These are phyloP conservation scores for Calocera viscosa DNA, from an alignment of 768 basidiomycete species.

Conservation along the genomic window DNA sequence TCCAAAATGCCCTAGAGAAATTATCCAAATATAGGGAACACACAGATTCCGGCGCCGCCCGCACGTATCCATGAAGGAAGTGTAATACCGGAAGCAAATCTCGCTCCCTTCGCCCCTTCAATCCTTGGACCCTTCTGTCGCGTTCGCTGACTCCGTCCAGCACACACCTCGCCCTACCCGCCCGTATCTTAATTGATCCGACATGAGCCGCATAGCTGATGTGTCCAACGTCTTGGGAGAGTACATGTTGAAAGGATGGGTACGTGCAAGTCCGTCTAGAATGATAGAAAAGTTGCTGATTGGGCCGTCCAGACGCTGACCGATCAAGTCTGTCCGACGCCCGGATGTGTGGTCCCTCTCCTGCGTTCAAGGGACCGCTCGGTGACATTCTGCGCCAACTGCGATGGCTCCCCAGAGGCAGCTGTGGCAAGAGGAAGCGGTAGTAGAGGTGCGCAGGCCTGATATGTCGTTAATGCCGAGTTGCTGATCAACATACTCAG, in stretches of 20 bases:
- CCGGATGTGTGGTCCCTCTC: not conserved
- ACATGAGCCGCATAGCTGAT: not conserved
- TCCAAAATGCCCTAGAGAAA: no score
- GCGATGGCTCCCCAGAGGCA: not conserved
- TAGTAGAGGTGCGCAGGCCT: not conserved
- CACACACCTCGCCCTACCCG: no score
- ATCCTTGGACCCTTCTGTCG: not conserved
- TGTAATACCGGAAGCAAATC: no score
- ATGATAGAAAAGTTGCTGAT: not conserved
- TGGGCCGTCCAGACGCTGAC: not conserved
- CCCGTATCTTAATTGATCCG: not conserved
- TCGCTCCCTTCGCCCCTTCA: not conserved
- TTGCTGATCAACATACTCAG: not conserved
- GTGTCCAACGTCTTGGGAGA: not conserved
- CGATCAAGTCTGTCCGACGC: not conserved
- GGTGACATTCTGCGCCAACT: not conserved
- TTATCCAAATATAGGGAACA: no score
- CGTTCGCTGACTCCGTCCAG: not conserved
- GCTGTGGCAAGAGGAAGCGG: not conserved
- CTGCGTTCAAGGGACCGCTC: not conserved
- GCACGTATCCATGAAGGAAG: no score
- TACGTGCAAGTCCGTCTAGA: not conserved
- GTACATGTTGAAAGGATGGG: not conserved
- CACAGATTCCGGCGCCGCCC: no score
- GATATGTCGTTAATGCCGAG: not conserved